These are phyloP conservation scores for Artemisia annua DNA, from an alignment of 129 eudicot genomes.

Conservation along the genomic window DNA sequence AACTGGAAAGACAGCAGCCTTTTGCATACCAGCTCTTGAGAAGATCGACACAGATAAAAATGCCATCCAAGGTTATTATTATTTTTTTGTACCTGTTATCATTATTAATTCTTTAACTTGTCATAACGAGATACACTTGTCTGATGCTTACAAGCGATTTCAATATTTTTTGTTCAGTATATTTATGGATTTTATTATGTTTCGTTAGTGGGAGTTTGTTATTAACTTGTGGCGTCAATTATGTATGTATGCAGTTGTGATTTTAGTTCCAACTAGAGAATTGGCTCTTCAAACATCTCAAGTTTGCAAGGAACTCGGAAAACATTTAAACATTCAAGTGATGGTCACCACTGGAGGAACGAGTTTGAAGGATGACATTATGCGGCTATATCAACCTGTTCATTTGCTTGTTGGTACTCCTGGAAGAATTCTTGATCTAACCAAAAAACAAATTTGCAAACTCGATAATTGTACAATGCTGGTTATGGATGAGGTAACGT, in stretches of 20 bases:
- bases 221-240: slow-evolving; percentile 9
- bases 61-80: slow-evolving; percentile 53
- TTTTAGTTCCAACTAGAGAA: slow-evolving; percentile 71
- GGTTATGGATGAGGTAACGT: slow-evolving; percentile 72
- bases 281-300: slow-evolving; percentile 79
- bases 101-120: background rate
- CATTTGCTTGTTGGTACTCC: slow-evolving; percentile 83
- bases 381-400: slow-evolving; percentile 77
- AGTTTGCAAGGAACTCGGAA: slow-evolving; percentile 78
- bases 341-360: slow-evolving; percentile 89
- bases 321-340: slow-evolving; percentile 64
- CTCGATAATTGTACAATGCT: slow-evolving; percentile 63
- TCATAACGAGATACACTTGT: slow-evolving; percentile 2
- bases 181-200: background rate
- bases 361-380: slow-evolving; percentile 73
- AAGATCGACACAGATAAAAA: slow-evolving; percentile 62
- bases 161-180: slow-evolving; percentile 5
- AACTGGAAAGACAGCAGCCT: slow-evolving; percentile 68
- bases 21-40: slow-evolving; percentile 82
- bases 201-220: background rate
- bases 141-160: background rate
- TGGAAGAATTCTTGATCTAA: slow-evolving; percentile 73
- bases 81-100: background rate
- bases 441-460: slow-evolving; percentile 58
- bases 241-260: slow-evolving; percentile 49